Conservation (phyloP, 2,329 filamentous ascomycete species). For the Aspergillus brasiliensis region DNA sequence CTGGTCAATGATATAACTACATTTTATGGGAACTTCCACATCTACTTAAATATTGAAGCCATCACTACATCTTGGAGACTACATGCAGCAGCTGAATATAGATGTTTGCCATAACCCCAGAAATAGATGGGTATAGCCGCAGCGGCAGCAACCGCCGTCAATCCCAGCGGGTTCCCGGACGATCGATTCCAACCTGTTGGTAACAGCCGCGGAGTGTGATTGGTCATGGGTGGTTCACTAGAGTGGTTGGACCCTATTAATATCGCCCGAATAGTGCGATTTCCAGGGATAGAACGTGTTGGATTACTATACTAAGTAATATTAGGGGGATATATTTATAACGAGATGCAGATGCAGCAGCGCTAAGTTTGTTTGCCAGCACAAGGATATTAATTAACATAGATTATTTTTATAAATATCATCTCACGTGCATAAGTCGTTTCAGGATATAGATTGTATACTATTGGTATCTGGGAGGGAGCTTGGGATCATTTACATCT, state of each 20-base stretch:
- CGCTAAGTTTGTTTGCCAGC: neutral
- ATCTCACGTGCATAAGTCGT: too few species aligned
- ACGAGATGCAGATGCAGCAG: neutral
- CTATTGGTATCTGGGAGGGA: too few species aligned
- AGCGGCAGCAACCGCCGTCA: neutral
- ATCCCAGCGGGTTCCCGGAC: neutral
- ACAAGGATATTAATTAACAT: neutral
- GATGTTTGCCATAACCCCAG: neutral
- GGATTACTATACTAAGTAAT: constrained; percentile 1
- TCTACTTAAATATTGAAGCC: too few species aligned
- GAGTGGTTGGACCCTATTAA: constrained; percentile 4
- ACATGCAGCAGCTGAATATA: neutral
- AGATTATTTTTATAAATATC: neutral
- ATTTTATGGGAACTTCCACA: too few species aligned
- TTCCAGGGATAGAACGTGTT: neutral
- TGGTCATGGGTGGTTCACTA: neutral
- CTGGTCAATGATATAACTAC: too few species aligned
- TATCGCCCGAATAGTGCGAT: neutral
- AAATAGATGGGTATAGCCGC: neutral
- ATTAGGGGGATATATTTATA: neutral
- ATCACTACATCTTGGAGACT: too few species aligned
- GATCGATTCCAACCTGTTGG: constrained; percentile 2
- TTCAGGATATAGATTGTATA: too few species aligned
- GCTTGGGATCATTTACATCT: too few species aligned
- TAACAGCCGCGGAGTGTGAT: neutral